Conservation (phyloP, 108 stramenopile genomes). For the Nitzschia putrida region DNA sequence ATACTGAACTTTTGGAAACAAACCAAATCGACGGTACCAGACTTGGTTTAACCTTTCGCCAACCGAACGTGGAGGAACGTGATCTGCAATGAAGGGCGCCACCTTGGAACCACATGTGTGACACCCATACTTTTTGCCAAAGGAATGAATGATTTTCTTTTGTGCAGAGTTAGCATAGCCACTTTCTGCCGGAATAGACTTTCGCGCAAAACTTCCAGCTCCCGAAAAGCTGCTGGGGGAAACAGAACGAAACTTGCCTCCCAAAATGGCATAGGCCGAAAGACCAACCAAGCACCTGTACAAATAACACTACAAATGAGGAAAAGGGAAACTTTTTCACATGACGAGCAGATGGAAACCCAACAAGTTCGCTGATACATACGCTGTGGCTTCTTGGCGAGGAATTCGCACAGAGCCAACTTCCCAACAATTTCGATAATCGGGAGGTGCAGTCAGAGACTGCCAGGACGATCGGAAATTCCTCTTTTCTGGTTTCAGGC, state of each 20-base stretch:
- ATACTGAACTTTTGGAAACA: conserved; percentile 50
- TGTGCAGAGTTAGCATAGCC: conserved; percentile 73
- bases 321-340: not conserved
- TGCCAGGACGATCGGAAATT: not conserved
- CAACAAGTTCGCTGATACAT: not conserved
- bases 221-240: conserved; percentile 77
- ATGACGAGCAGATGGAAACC: too few relatives aligned
- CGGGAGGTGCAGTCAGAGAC: not conserved
- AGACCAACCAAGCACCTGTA: conserved; percentile 63
- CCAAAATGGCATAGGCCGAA: conserved; percentile 71
- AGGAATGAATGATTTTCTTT: conserved; percentile 47
- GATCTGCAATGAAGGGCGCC: conserved; percentile 75
- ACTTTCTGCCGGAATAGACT: conserved; percentile 57
- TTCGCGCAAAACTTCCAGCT: conserved; percentile 75
- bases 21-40: conserved; percentile 49
- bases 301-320: not conserved
- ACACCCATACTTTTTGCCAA: conserved; percentile 73
- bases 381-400: conserved; percentile 6
- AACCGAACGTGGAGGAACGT: conserved; percentile 86
- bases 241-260: conserved; percentile 77
- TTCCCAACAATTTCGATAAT: not conserved
- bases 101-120: conserved; percentile 82
- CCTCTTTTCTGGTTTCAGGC: conserved; percentile 17
- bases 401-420: conserved; percentile 3
- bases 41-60: conserved; percentile 61